Evolutionary conservation across 2,329 filamentous ascomycete genomes (phyloP).

Genomic region (Rugonectria rugulosa): DNA sequence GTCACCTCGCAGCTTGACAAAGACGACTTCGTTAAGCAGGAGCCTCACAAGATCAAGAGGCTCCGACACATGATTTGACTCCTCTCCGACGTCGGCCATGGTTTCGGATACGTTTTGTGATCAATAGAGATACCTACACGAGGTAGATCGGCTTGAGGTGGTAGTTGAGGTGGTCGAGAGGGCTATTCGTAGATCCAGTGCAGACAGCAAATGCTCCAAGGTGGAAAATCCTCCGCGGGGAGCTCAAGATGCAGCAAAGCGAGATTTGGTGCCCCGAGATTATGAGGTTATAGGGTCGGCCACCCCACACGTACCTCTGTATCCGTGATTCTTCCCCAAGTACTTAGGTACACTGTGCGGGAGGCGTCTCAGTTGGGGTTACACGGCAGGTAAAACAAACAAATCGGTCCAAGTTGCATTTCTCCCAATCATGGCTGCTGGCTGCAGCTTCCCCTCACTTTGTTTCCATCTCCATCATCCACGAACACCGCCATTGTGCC

Average conservation of each 20-base stretch:
- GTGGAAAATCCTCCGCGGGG: slow-evolving; percentile 37
- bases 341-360: slow-evolving; percentile 16
- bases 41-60: slow-evolving; percentile 95
- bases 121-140: slow-evolving; percentile 18
- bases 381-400: slow-evolving; percentile 31
- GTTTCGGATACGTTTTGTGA: slow-evolving; percentile 32
- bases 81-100: slow-evolving; percentile 88
- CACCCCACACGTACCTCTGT: slow-evolving; percentile 30
- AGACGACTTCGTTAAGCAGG: slow-evolving; percentile 93
- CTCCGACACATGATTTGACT: slow-evolving; percentile 78
- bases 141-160: slow-evolving; percentile 15
- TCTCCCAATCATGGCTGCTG: slow-evolving; percentile 16
- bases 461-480: slow-evolving; percentile 2
- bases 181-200: slow-evolving; percentile 30
- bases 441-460: slow-evolving; percentile 13
- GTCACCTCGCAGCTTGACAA: slow-evolving; percentile 96
- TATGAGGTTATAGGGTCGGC: slow-evolving; percentile 17
- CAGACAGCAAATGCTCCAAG: slow-evolving; percentile 31
- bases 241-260: slow-evolving; percentile 17
- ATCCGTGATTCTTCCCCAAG: slow-evolving; percentile 16
- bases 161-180: slow-evolving; percentile 21
- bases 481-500: slow-evolving; percentile 20
- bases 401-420: slow-evolving; percentile 16
- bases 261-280: background rate
- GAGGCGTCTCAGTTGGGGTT: slow-evolving; percentile 30